These are phyloP conservation scores for Chlamydomonas urium DNA, from an alignment of 139 green algal species.

Conservation along the genomic window DNA sequence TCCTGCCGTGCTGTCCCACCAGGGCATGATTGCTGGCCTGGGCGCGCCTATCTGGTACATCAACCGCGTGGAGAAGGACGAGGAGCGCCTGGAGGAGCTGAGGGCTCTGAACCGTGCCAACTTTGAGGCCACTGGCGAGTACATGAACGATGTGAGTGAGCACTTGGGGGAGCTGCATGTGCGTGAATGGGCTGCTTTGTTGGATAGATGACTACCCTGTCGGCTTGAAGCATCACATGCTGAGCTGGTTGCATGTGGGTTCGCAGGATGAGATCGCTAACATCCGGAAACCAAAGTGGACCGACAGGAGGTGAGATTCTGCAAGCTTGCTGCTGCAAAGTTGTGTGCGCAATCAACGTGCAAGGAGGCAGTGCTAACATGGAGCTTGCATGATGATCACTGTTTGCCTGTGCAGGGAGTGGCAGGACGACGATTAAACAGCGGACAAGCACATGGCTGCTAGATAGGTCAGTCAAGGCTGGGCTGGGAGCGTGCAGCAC, in stretches of 20 bases:
- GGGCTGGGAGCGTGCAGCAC: too few species aligned
- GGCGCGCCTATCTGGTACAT: slow-evolving; percentile 77
- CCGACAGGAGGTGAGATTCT: slow-evolving; percentile 53
- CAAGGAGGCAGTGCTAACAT: too few species aligned
- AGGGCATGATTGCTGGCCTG: slow-evolving; percentile 45
- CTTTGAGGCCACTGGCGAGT: slow-evolving; percentile 76
- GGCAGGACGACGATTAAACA: slow-evolving; percentile 39
- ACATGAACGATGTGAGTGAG: slow-evolving; percentile 61
- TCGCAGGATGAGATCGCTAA: slow-evolving; percentile 74
- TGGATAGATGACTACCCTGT: background rate
- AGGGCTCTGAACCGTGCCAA: slow-evolving; percentile 74
- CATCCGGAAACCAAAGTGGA: slow-evolving; percentile 79
- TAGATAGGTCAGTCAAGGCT: too few species aligned
- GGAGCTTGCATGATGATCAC: too few species aligned
- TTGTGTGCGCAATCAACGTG: too few species aligned
- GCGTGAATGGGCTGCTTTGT: background rate
- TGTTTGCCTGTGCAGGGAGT: slow-evolving; percentile 37
- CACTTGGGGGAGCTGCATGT: background rate
- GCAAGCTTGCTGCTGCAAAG: too few species aligned
- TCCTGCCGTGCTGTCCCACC: slow-evolving; percentile 19
- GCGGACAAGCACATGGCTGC: too few species aligned
- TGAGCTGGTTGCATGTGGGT: background rate
- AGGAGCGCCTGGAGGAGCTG: slow-evolving; percentile 77
- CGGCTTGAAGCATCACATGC: background rate
- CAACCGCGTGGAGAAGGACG: slow-evolving; percentile 64